Evolutionary conservation across 768 basidiomycete genomes (phyloP), one percentile per base, ranked within the genome.

Genomic region (Suillus tomentosus): DNA sequence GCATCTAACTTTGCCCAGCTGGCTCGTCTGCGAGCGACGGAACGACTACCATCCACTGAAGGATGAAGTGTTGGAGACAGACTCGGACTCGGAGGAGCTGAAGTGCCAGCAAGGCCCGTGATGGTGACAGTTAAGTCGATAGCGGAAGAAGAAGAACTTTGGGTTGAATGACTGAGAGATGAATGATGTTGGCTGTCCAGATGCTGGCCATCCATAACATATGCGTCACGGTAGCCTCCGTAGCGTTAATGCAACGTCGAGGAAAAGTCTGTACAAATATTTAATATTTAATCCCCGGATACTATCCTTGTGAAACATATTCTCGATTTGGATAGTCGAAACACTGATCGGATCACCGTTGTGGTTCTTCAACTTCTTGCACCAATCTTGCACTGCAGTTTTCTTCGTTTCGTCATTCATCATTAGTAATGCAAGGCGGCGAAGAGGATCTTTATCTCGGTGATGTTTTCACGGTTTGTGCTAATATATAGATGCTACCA

Each of bases 1-100:
- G 72, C 67, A 63, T 85, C 81, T 51, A 78, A 67, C 27, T 76
- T 73, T 27, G 84, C 84, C 87, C 89, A 86, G 70, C 88, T 89
- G 2, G 79, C 73, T 63, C 89, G 80, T 58, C 87, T 78, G 65
- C 87, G 81, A 43, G 87, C 71, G 66, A 79, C 70, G 15, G 71
- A 67, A 31, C 61, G 69, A 60, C 61, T 74, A 56, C 79, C 78
- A 64, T 82, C 80, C 2, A 73, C 48, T 50, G 50, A 69, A 17
- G 74, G 70, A 5, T 60, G 63, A 45, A 76, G 64, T 8, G 85
- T 79, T n/a, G 87, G 86, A 13, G 87, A 86, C 43, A 81, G 45
- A 47, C 10, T 22, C 45, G 47, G 47, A 48, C 47, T 24, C 47
- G 47, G 72, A 17, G 87, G 85, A 24, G 76, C 77, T 48, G 81